phyloP scores from a whole-genome alignment of 345 rosid species.

The Populus alba region DNA sequence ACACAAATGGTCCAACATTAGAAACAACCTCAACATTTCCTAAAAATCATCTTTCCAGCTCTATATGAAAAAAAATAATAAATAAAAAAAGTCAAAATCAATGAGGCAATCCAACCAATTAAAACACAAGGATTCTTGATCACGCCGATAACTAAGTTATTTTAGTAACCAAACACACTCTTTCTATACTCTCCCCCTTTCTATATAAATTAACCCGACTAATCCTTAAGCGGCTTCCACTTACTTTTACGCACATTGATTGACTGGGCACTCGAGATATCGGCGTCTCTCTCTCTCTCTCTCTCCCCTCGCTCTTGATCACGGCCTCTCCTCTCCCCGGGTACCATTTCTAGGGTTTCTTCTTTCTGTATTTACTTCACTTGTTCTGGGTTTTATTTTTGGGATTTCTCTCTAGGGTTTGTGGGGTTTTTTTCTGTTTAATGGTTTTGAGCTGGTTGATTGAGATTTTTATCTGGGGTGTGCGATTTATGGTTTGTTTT shows the following conservation, averaged over 20 bases:
- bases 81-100: neutral
- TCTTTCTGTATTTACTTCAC: neutral
- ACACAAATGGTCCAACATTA: too few relatives aligned
- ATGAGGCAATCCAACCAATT: neutral
- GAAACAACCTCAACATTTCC: too few relatives aligned
- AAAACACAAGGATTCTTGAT: neutral
- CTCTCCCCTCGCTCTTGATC: neutral
- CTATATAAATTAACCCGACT: neutral
- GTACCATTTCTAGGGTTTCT: neutral
- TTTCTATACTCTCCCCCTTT: neutral
- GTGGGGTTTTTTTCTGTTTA: neutral
- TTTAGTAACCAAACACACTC: neutral
- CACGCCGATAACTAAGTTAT: neutral
- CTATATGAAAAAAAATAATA: too few relatives aligned
- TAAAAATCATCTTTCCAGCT: too few relatives aligned
- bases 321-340: neutral
- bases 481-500: neutral
- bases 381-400: neutral
- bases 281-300: neutral
- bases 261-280: neutral
- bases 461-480: neutral
- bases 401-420: neutral
- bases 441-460: neutral
- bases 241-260: neutral
- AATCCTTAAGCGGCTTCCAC: rapidly evolving